These are phyloP conservation scores for Parietaria judaica DNA, from an alignment of 306 rosid species.

Conservation along the genomic window DNA sequence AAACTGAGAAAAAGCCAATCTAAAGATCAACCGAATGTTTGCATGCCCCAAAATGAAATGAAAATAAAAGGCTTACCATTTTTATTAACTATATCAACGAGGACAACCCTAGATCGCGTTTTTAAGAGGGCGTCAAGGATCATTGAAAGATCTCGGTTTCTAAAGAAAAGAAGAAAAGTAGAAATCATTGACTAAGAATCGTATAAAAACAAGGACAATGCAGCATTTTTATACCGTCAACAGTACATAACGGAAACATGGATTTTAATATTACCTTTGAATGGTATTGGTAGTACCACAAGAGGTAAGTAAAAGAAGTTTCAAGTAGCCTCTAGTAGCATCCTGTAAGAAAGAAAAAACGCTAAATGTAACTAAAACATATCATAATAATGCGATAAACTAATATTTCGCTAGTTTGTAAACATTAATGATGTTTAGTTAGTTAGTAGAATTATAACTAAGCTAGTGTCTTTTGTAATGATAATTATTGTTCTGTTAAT, in stretches of 20 bases:
- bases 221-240: constrained; percentile 15
- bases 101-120: constrained; percentile 83
- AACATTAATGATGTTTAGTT: too few relatives aligned
- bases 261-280: constrained; percentile 51
- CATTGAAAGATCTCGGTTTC: constrained; percentile 99
- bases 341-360: constrained; percentile 44
- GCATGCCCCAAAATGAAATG: background rate
- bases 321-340: constrained; percentile 87
- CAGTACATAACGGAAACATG: constrained; percentile 12
- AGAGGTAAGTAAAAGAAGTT: constrained; percentile 87
- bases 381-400: constrained; percentile 2
- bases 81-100: constrained; percentile 78
- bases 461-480: too few relatives aligned
- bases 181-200: constrained; percentile 1
- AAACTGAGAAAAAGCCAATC: background rate
- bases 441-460: too few relatives aligned
- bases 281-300: constrained; percentile 77
- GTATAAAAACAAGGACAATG: constrained; percentile 4
- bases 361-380: background rate
- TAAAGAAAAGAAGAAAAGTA: constrained; percentile 18
- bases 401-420: too few relatives aligned
- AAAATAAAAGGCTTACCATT: constrained; percentile 50
- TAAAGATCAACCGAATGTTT: background rate
- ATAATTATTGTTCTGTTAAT: too few relatives aligned
- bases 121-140: constrained; percentile 93